Base-by-base conservation (phyloP, 2,329 filamentous ascomycete genomes). In the Cladophialophora immunda region DNA sequence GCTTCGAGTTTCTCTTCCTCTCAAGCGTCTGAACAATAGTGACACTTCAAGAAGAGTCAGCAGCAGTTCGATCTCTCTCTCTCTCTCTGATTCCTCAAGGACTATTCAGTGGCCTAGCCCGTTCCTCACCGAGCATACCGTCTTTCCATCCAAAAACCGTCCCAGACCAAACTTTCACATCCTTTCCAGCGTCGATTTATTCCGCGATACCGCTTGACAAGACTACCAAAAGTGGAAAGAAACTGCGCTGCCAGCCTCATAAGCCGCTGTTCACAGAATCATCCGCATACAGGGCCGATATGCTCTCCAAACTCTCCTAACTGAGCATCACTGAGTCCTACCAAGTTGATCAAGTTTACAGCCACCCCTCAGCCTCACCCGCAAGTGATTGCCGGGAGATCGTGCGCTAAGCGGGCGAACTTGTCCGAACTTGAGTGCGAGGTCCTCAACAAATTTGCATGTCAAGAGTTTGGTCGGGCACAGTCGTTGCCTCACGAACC, bases 391-490 rank as follows among this genome's bases (percentile, higher is more conserved):
- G 15, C 45, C 19, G 11, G 38, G 22, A 50, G 25, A 50, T 25
- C 4, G 13, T 25, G 25, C 45, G 19, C 45, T 50, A 50, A 50
- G 19, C n/a, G 19, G 19, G 17, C 19, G 19, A 15, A 25, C 19
- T 9, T 50, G 45, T 50, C 29, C 19, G 50, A 27, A 19, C 29
- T 53, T 53, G 25, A 27, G 15, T 32, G 52, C 15, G 17, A 11
- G 7, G 13, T 27, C 30, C 52, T 55, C 52, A 55, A 34, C 52
- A 55, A 55, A 55, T 15, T 55, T 55, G 27, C 27, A 3, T 8
- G 17, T 55, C 30, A 30, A 30, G 25, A 55, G 27, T 55, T 55
- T 32, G 7, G 52, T 13, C n/a, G 52, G 17, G 52, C 9, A 13
- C 5, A 22, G 32, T 22, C 32, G n/a, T 11, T 55, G 17, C 19